Percentiles rank a stretch among this genome's conserved stretches.
phyloP scores from a whole-genome alignment of 176 grass and related monocot genomes.

The Oryza coarctata region DNA sequence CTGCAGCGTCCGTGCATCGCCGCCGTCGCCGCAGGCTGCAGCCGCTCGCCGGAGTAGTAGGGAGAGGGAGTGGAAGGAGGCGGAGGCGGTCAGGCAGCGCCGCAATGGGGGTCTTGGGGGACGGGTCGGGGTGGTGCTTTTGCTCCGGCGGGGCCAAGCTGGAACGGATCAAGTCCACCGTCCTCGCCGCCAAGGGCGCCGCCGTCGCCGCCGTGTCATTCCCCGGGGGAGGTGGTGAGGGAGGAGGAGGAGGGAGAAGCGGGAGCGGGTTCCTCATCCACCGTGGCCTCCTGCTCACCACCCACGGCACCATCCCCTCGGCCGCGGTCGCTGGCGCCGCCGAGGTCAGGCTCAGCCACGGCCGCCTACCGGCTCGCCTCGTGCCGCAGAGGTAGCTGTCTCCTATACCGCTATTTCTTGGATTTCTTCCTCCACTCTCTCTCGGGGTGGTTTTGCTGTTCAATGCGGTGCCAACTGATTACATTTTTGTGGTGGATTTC shows the following conservation, averaged over 20 bases:
- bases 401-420: not conserved
- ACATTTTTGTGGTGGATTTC: slow-evolving; percentile 8
- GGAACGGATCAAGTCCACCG: slow-evolving; percentile 75
- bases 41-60: slow-evolving; percentile 12
- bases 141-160: slow-evolving; percentile 71
- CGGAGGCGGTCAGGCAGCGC: too few relatives aligned
- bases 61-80: not conserved
- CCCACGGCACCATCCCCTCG: slow-evolving; percentile 78
- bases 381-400: slow-evolving; percentile 64
- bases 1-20: not conserved
- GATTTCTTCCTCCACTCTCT: not conserved
- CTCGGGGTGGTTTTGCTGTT: not conserved
- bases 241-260: slow-evolving; percentile 39
- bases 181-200: slow-evolving; percentile 67
- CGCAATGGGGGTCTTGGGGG: slow-evolving; percentile 79
- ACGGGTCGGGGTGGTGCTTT: slow-evolving; percentile 81
- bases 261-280: slow-evolving; percentile 87
- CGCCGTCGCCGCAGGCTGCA: too few relatives aligned
- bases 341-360: slow-evolving; percentile 65
- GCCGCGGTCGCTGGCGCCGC: slow-evolving; percentile 49
- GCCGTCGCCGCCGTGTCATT: slow-evolving; percentile 65
- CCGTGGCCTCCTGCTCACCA: slow-evolving; percentile 76
- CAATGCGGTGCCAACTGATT: not conserved
- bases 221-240: slow-evolving; percentile 2
- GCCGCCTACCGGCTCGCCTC: slow-evolving; percentile 58